These are phyloP conservation scores for Eutrema salsugineum DNA, from an alignment of 441 rosid genomes.

Conservation along the genomic window DNA sequence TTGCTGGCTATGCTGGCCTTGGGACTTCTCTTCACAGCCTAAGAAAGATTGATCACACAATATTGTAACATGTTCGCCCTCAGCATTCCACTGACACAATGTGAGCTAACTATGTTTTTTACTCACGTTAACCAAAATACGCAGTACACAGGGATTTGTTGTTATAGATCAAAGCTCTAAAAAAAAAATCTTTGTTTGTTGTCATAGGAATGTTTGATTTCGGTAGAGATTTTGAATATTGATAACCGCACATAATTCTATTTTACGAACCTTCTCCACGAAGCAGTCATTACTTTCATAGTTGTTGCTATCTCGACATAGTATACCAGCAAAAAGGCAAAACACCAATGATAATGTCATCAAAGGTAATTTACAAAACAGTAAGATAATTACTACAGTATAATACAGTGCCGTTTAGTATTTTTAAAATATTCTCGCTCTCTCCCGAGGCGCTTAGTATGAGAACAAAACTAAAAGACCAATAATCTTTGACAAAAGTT, in stretches of 20 bases:
- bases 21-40: conserved; percentile 5
- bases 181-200: conserved; percentile 13
- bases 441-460: conserved; percentile 16
- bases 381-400: conserved; percentile 16
- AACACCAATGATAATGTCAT: conserved; percentile 15
- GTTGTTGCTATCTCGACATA: background rate
- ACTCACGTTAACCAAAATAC: background rate
- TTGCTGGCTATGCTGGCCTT: conserved; percentile 15
- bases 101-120: conserved; percentile 16
- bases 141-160: conserved; percentile 15
- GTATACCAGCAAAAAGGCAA: conserved; percentile 6
- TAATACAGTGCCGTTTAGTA: conserved; percentile 7
- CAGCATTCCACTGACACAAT: conserved; percentile 5
- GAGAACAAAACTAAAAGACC: conserved; percentile 24
- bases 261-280: conserved; percentile 1
- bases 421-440: conserved; percentile 7
- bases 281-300: background rate
- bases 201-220: conserved; percentile 15
- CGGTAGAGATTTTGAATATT: conserved; percentile 13
- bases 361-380: background rate
- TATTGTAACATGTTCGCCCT: conserved; percentile 15
- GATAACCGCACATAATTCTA: conserved; percentile 5
- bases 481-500: conserved; percentile 29
- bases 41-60: conserved; percentile 10
- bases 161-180: conserved; percentile 19